phyloP scores from a whole-genome alignment of 139 green algal genomes.

The Micractinium conductrix region DNA sequence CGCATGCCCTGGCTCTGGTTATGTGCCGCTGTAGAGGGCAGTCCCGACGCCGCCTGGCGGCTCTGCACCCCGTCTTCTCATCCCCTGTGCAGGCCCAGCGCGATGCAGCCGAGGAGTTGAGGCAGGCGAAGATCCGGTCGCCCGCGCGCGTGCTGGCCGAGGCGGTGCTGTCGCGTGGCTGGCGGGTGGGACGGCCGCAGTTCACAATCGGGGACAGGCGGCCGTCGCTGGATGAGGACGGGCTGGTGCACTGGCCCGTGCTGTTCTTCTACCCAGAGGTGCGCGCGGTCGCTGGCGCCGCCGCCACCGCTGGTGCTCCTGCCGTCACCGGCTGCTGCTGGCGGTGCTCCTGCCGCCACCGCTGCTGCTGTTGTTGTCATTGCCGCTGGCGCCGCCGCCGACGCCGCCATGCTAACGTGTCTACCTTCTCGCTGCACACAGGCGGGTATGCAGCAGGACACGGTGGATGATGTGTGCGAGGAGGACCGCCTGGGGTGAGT shows the following conservation, averaged over 20 bases:
- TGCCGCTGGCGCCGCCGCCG: no score
- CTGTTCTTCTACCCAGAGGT: conserved; percentile 94
- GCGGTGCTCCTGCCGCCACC: no score
- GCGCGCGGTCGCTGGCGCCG: no score
- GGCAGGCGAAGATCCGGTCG: conserved; percentile 23
- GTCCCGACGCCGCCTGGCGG: not conserved
- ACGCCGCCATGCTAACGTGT: no score
- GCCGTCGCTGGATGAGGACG: conserved; percentile 64
- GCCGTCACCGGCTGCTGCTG: no score
- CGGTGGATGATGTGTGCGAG: conserved; percentile 85
- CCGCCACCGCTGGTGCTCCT: no score
- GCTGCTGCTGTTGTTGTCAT: no score
- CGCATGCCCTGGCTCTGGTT: no score
- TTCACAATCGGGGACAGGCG: conserved; percentile 57
- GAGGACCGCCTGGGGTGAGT: conserved; percentile 58
- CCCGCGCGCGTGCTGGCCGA: conserved; percentile 55
- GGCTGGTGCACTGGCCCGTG: conserved; percentile 82
- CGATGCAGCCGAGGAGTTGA: conserved; percentile 19
- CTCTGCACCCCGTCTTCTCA: no score
- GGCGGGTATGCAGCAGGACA: conserved; percentile 75
- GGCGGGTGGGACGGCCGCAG: conserved; percentile 61
- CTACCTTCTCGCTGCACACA: no score
- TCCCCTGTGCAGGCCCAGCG: not conserved
- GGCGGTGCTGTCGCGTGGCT: conserved; percentile 46
- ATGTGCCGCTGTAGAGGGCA: no score